These are phyloP conservation scores for Exophiala sp. DNA, from an alignment of 2,329 filamentous ascomycete genomes.

Conservation along the genomic window DNA sequence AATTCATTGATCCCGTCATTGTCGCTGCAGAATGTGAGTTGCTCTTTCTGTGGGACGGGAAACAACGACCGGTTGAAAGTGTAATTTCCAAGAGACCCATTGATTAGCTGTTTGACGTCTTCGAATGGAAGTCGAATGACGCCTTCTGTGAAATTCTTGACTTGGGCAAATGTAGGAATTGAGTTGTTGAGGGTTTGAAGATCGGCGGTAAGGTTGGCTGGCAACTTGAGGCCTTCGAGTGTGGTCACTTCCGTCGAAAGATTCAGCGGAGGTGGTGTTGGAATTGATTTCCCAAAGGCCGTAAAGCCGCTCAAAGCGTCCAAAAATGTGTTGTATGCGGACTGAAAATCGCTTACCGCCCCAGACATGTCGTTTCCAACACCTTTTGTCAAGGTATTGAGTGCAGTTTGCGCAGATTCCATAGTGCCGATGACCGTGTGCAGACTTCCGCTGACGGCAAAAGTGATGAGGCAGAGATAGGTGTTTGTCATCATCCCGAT, in stretches of 20 bases:
- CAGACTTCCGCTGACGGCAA: conserved; percentile 75
- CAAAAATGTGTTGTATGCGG: conserved; percentile 52
- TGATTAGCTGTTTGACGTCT: conserved; percentile 69
- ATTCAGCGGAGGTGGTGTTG: conserved; percentile 56
- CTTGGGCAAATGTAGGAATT: conserved; percentile 77
- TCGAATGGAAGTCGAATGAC: conserved; percentile 78
- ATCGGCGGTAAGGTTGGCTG: conserved; percentile 63
- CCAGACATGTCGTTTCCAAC: conserved; percentile 47
- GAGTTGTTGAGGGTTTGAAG: conserved; percentile 70
- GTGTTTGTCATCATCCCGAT: conserved; percentile 89
- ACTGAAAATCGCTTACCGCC: conserved; percentile 49
- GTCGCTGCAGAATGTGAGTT: conserved; percentile 82
- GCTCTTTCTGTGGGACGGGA: conserved; percentile 77
- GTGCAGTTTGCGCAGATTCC: conserved; percentile 57
- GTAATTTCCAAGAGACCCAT: conserved; percentile 68
- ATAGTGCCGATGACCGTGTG: conserved; percentile 63
- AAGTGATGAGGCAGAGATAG: conserved; percentile 83
- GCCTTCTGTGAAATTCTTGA: conserved; percentile 74
- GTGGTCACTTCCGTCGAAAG: conserved; percentile 62
- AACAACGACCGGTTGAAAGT: conserved; percentile 74
- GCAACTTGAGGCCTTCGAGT: conserved; percentile 67
- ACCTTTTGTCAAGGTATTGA: conserved; percentile 53
- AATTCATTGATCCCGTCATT: conserved; percentile 79
- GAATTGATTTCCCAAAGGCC: conserved; percentile 40
- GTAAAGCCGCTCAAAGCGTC: conserved; percentile 51